phyloP scores from a whole-genome alignment of 192 early-diverging fungal genomes.

The Linnemannia schmuckeri region DNA sequence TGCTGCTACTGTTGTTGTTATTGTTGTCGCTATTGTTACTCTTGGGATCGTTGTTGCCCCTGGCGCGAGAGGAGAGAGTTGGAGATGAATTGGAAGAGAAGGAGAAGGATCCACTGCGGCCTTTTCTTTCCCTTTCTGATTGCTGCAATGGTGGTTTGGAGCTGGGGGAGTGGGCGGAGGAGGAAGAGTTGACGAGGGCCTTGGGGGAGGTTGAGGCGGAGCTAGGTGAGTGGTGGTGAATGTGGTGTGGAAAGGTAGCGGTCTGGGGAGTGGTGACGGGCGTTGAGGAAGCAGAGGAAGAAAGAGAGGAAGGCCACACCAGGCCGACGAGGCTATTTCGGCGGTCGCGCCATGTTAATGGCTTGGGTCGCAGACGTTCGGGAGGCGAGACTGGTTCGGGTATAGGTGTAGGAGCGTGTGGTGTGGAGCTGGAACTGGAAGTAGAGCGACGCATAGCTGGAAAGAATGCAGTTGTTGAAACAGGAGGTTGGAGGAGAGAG shows the following conservation, averaged over 20 bases:
- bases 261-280: constrained; percentile 35
- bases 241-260: constrained; percentile 31
- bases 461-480: constrained; percentile 6
- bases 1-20: background rate
- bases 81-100: constrained; percentile 42
- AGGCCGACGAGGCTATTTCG: constrained; percentile 49
- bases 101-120: constrained; percentile 51
- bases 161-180: background rate
- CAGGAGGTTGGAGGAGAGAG: background rate
- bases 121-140: constrained; percentile 33
- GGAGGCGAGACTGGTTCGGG: constrained; percentile 11
- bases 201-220: background rate
- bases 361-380: constrained; percentile 33
- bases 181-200: background rate
- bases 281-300: constrained; percentile 40
- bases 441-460: constrained; percentile 46
- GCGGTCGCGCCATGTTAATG: constrained; percentile 50
- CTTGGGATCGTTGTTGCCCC: constrained; percentile 42
- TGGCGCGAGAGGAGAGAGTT: constrained; percentile 24
- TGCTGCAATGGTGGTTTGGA: constrained; percentile 39
- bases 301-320: constrained; percentile 42
- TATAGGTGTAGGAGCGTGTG: constrained; percentile 10
- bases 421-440: constrained; percentile 16
- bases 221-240: constrained; percentile 3
- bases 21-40: constrained; percentile 16